Base-by-base conservation (phyloP, 345 rosid genomes). In the Camelina hispida region DNA sequence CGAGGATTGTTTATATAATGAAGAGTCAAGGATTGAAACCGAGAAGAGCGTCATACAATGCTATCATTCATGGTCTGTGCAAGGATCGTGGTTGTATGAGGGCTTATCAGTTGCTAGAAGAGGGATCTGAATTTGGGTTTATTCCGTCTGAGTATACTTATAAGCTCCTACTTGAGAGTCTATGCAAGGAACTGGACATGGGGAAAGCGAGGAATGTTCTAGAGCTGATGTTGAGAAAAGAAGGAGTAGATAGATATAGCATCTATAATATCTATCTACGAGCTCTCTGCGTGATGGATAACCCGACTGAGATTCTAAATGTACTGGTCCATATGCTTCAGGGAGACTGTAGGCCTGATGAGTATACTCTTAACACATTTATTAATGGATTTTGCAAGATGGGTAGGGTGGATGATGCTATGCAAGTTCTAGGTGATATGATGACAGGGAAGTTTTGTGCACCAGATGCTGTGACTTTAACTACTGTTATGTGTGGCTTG, bases 341-440 rank as follows among this genome's bases (percentile, higher is more conserved):
- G 76, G 83, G 79, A 57, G 75, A 83, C 46, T 86, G 87, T 74
- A 88, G 78, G 67, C 97, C 96, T 10, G 90, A 93, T 77, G 85
- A 87, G 78, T 84, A 87, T 78, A 85, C 95, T 40, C 93, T 93
- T 52, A 91, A 89, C 80, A 93, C 92, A 0, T 84, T 93, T 32
- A 72, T 91, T 28, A 82, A 91, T 76, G 97, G 96, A 16, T 85
- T 93, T 59, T 89, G 96, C 88, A 91, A 85, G 87, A 81, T 85
- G 83, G 86, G 87, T 10, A 86, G 85, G 58, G 75, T 87, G 10
- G 93, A 89, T 54, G 97, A 91, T 48, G 91, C 93, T 78, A 63
- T 89, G 74, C 84, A 82, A 77, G 84, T 93, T 10, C 77, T 93
- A 62, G 82, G 81, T 71, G 97, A 91, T 78, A 93, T 93, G 96